Evolutionary conservation across 352 stramenopile genomes (phyloP), one percentile per base, ranked within the genome.

Genomic region (Phytophthora europaea): DNA sequence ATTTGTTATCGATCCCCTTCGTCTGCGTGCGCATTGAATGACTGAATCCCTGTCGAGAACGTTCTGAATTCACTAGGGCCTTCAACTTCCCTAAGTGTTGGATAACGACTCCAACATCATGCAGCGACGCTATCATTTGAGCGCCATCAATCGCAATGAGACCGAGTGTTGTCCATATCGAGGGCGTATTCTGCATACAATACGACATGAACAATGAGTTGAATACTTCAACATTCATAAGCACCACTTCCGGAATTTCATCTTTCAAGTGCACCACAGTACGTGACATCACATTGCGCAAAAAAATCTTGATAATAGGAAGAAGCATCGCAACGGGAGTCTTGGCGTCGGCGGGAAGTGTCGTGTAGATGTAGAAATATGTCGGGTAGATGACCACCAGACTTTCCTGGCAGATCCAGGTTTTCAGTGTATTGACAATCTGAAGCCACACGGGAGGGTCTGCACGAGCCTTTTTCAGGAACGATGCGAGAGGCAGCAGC

Each of bases 151-250:
- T 62, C 1, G 26, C 36, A 9, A 82, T 76, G 8, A 82, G 33
- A 4, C 54, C 65, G 0, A 76, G 9, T 5, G 65, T 84, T 4
- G 70, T 85, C 31, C 33, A 57, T 28, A 80, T 59, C 10, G 79
- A 85, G 0, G 60, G 71, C 0, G 82, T 69, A 34, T 73, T 84
- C 33, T 88, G 79, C 70, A 87, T 78, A 54, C 79, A 85, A 36
- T 72, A 85, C 4, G 75, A 65, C 34, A 81, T 71, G 55, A 83
- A 89, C 0, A 87, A 58, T 10, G 79, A 72, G 50, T 76, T 81
- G 48, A 82, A 85, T 20, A 87, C 74, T 23, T 87, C 72, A n/a
- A 85, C 61, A 23, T 80, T 85, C 69, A 85, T 76, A 7, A 84
- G 62, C 12, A 87, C 73, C 10, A 80, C 57, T 45, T 67, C 59